These are phyloP conservation scores for Diaporthe sp. DNA, from an alignment of 2,329 filamentous ascomycete genomes.

Conservation along the genomic window DNA sequence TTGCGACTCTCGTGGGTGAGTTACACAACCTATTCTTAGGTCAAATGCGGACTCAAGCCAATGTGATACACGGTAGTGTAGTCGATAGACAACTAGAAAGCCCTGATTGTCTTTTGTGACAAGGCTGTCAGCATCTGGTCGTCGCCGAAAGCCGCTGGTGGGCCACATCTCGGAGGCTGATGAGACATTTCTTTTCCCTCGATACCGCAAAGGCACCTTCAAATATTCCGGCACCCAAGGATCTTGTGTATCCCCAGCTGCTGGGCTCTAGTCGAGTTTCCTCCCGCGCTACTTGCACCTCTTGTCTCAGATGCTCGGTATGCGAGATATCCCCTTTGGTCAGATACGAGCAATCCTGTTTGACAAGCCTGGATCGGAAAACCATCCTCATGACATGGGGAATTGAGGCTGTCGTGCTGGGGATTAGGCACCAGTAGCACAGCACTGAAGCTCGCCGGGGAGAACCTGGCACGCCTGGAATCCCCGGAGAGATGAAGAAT, in stretches of 20 bases:
- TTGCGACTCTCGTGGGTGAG: conserved; percentile 18
- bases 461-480: background rate
- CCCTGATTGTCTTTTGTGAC: conserved; percentile 17
- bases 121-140: conserved; percentile 26
- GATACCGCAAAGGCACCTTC: conserved; percentile 17
- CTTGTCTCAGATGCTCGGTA: conserved; percentile 32
- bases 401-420: conserved; percentile 11
- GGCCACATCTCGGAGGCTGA: conserved; percentile 26
- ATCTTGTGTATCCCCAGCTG: conserved; percentile 29
- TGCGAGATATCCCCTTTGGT: conserved; percentile 23
- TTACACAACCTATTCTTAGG: conserved; percentile 36
- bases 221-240: conserved; percentile 16
- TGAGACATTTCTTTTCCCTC: conserved; percentile 35
- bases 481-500: conserved; percentile 20
- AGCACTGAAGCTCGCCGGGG: background rate
- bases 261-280: conserved; percentile 10
- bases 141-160: conserved; percentile 30
- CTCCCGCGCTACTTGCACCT: conserved; percentile 20
- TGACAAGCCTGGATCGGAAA: conserved; percentile 28
- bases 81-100: conserved; percentile 18
- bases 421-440: conserved; percentile 19
- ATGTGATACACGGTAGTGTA: conserved; percentile 33
- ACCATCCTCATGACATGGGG: conserved; percentile 6
- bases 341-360: conserved; percentile 29
- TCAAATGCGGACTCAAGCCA: conserved; percentile 30